Percentiles rank a stretch among this genome's conserved stretches.
These are phyloP conservation scores for Cyberlindnera misumaiensis DNA, from an alignment of 805 yeast genomes.

Conservation along the genomic window DNA sequence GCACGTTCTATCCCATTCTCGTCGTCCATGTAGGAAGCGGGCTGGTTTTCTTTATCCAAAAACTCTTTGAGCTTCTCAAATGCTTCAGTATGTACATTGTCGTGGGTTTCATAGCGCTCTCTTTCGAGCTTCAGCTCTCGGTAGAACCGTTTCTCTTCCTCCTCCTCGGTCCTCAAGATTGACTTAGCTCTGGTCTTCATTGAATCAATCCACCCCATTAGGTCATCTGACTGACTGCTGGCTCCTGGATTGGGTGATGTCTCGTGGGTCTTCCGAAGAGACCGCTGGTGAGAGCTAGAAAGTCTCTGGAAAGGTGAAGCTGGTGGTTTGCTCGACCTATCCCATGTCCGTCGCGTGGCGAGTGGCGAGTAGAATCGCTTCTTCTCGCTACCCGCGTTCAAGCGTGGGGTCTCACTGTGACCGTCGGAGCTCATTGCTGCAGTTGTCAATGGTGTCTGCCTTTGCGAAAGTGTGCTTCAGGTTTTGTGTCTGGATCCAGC, in stretches of 20 bases:
- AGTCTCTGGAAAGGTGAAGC: conserved; percentile 22
- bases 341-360: conserved; percentile 16
- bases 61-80: conserved; percentile 17
- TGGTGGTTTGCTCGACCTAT: conserved; percentile 11
- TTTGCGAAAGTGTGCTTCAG: background rate
- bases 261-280: background rate
- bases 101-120: conserved; percentile 16
- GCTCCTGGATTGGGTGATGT: background rate
- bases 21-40: background rate
- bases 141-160: conserved; percentile 32
- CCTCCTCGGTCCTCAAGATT: conserved; percentile 25
- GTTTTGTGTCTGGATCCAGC: background rate
- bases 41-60: conserved; percentile 7
- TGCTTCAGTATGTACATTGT: conserved; percentile 17
- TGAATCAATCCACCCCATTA: conserved; percentile 28
- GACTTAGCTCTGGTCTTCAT: conserved; percentile 28
- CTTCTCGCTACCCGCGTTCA: background rate
- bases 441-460: background rate
- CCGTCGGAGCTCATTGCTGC: background rate
- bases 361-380: conserved; percentile 13
- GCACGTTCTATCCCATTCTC: background rate
- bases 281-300: conserved; percentile 4
- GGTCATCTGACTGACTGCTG: conserved; percentile 10
- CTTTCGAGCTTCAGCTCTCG: conserved; percentile 29
- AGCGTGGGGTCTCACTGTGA: background rate